These are phyloP conservation scores for Aspergillus awamori DNA, from an alignment of 2,329 filamentous ascomycete genomes.

Conservation along the genomic window DNA sequence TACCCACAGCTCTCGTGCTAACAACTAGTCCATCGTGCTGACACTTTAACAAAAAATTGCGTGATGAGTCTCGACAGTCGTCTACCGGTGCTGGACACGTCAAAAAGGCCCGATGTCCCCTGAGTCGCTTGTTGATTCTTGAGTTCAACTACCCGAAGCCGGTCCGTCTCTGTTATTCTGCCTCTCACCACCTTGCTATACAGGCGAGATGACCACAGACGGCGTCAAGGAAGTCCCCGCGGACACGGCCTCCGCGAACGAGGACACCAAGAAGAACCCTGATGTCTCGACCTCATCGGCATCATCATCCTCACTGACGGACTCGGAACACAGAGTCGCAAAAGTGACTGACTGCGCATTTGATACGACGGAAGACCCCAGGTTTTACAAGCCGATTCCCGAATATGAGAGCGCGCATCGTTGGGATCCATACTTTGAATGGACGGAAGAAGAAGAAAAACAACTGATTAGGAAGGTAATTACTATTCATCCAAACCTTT, in stretches of 20 bases:
- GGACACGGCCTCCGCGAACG: slow-evolving; percentile 8
- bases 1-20: slow-evolving; percentile 2
- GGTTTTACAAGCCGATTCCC: slow-evolving; percentile 43
- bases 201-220: slow-evolving; percentile 21
- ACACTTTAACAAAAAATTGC: slow-evolving; percentile 15
- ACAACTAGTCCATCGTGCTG: background rate
- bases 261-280: slow-evolving; percentile 17
- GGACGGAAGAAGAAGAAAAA: slow-evolving; percentile 49
- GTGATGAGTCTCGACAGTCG: slow-evolving; percentile 14
- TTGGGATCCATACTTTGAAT: slow-evolving; percentile 52
- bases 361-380: slow-evolving; percentile 38
- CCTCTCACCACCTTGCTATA: slow-evolving; percentile 2
- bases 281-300: slow-evolving; percentile 15
- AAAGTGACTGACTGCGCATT: slow-evolving; percentile 34
- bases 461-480: slow-evolving; percentile 42
- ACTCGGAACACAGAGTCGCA: slow-evolving; percentile 4
- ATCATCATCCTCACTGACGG: slow-evolving; percentile 18
- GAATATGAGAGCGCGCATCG: slow-evolving; percentile 53
- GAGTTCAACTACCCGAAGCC: background rate
- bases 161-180: background rate
- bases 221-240: slow-evolving; percentile 15
- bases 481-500: background rate
- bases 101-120: background rate
- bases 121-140: background rate
- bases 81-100: background rate